Base-by-base conservation (phyloP, 495 filamentous ascomycete genomes). In the Penicillium subrubescens region DNA sequence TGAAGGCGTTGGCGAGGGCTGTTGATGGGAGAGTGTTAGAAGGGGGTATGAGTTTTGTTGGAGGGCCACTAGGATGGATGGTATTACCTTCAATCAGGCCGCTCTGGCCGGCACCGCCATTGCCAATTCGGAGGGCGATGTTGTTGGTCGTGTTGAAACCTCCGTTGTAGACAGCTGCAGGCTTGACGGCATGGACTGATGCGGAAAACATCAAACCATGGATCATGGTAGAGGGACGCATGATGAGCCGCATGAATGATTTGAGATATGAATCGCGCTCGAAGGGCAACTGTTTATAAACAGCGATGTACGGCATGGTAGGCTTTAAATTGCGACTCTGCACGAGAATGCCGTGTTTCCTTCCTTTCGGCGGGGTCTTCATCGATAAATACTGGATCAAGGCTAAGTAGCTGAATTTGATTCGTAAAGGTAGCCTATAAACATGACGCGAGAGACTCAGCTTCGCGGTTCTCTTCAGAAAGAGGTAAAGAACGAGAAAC, bases 1-100 rank as follows among this genome's bases (percentile, higher is more conserved):
- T 81, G 69, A 73, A 81, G 2, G 60, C 69, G 55, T 81, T 62
- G 15, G 78, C 76, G 8, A 82, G 75, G 8, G 55, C 78, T 80
- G 60, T n/a, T n/a, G 19, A n/a, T 25, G 17, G 34, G 3, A 17
- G 5, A 6, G 15, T 41, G 14, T 23, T 41, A 57, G 35, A 10
- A 41, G 2, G 37, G 15, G 5, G 17, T 5, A 23, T 31, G 6
- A 1, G 10, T n/a, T 7, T 12, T 48, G 37, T 8, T 48, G 10
- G 10, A 54, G 31, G 25, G 25, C 25, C 4, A 27, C 25, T 1
- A 27, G 25, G 25, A 27, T 27, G 25, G 25, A 2, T 2, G 25
- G 4, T 27, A 27, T 19, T 69, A 76, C 76, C 68, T 59, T 70
- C 61, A 2, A 79, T 64, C 8, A 80, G 66, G 29, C 78, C 77